Percentiles rank a stretch among this genome's conserved stretches.
Evolutionary conservation across 192 early-diverging fungal species (phyloP).

Genomic region (Podila horticola): DNA sequence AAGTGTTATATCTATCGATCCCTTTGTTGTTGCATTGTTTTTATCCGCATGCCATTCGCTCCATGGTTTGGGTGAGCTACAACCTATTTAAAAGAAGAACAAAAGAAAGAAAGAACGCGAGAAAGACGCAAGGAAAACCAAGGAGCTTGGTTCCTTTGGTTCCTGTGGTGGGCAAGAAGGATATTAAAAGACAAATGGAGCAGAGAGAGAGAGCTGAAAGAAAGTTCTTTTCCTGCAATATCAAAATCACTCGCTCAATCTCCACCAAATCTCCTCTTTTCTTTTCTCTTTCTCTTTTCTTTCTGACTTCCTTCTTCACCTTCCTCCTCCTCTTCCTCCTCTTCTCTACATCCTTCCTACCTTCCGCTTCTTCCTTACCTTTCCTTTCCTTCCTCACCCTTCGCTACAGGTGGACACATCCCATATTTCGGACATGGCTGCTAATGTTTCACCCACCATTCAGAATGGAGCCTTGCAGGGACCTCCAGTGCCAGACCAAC

Average conservation of each 20-base stretch:
- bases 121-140: too few relatives aligned
- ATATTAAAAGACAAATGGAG: too few relatives aligned
- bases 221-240: too few relatives aligned
- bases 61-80: too few relatives aligned
- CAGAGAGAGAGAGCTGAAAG: too few relatives aligned
- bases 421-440: conserved; percentile 18
- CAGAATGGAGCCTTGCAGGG: conserved; percentile 12
- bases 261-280: background rate
- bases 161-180: too few relatives aligned
- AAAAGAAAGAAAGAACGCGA: too few relatives aligned
- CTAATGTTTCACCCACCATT: conserved; percentile 40
- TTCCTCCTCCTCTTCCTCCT: background rate
- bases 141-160: too few relatives aligned
- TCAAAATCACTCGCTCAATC: background rate
- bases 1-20: too few relatives aligned
- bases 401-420: background rate
- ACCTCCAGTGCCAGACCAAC: conserved; percentile 1
- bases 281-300: background rate
- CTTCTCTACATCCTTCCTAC: background rate
- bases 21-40: too few relatives aligned
- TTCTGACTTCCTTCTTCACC: background rate
- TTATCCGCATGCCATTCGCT: too few relatives aligned
- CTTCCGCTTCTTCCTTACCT: background rate
- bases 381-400: background rate
- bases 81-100: too few relatives aligned